A percentile compares a stretch with the other conserved stretches of the same genome.
These are phyloP conservation scores for Taiozyma onychis DNA, from an alignment of 1,139 yeast species.

Conservation along the genomic window DNA sequence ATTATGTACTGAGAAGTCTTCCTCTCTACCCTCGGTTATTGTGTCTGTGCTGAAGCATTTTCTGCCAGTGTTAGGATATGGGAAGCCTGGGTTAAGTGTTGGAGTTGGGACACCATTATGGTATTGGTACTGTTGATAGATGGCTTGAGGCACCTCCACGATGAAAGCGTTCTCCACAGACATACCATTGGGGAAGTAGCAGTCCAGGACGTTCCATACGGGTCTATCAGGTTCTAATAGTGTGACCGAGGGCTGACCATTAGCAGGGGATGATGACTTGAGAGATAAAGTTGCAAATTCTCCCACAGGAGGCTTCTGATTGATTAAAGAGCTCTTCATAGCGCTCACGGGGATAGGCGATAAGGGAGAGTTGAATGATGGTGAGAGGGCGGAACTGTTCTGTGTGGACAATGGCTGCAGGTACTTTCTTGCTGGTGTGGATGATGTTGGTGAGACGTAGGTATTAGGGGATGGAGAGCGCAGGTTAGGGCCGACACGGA, in stretches of 20 bases:
- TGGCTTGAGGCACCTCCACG: constrained; percentile 38
- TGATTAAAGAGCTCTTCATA: constrained; percentile 15
- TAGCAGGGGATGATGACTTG: constrained; percentile 14
- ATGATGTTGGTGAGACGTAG: constrained; percentile 9
- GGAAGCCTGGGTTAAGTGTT: not conserved
- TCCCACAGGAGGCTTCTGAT: constrained; percentile 12
- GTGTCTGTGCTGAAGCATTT: constrained; percentile 15
- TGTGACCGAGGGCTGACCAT: constrained; percentile 9
- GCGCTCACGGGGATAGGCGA: constrained; percentile 28
- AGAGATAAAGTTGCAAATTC: constrained; percentile 10
- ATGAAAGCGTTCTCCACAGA: constrained; percentile 59
- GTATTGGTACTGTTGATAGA: constrained; percentile 4
- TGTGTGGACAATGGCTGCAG: not conserved
- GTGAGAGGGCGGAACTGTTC: constrained; percentile 3
- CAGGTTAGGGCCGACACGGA: constrained; percentile 33
- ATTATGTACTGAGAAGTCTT: constrained; percentile 7
- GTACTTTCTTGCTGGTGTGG: constrained; percentile 5
- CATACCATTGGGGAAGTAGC: constrained; percentile 66
- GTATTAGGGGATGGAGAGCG: constrained; percentile 6
- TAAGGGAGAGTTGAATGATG: constrained; percentile 21
- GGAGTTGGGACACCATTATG: not conserved
- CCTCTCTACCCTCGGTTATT: constrained; percentile 20
- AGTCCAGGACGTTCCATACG: constrained; percentile 56
- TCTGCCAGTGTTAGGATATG: not conserved
- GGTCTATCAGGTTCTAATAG: constrained; percentile 57